Percentiles rank a stretch among this genome's conserved stretches.
These are phyloP conservation scores for Lachnellula hyalina DNA, from an alignment of 2,329 filamentous ascomycete species.

Conservation along the genomic window DNA sequence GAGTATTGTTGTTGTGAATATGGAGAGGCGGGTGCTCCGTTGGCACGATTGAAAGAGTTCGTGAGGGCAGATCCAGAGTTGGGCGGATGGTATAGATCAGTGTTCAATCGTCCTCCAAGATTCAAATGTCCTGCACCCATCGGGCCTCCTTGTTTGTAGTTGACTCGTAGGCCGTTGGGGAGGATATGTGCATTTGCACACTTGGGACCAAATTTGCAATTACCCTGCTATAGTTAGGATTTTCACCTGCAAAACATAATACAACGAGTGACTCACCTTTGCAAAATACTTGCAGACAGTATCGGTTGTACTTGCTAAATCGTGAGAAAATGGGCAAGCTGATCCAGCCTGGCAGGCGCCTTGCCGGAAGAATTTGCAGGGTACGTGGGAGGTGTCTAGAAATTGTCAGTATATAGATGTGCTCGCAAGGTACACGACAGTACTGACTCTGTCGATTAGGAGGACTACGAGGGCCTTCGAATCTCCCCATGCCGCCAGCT, in stretches of 20 bases:
- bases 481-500: conserved; percentile 38
- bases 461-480: conserved; percentile 58
- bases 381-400: conserved; percentile 89
- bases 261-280: conserved; percentile 60
- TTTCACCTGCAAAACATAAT: background rate
- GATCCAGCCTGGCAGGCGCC: conserved; percentile 93
- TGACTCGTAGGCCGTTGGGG: conserved; percentile 87
- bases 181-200: conserved; percentile 96
- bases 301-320: conserved; percentile 76
- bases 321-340: conserved; percentile 94
- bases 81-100: conserved; percentile 57
- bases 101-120: conserved; percentile 64
- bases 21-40: conserved; percentile 38
- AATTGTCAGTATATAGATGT: conserved; percentile 8
- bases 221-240: conserved; percentile 57
- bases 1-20: conserved; percentile 33
- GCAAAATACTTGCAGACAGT: conserved; percentile 98
- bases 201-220: conserved; percentile 98
- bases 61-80: conserved; percentile 71
- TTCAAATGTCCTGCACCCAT: conserved; percentile 53
- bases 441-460: conserved; percentile 49
- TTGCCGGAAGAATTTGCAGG: conserved; percentile 98
- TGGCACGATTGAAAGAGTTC: conserved; percentile 63
- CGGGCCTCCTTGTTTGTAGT: conserved; percentile 54
- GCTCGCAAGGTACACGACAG: background rate